Percentiles rank a stretch among this genome's conserved stretches.
Conservation (phyloP, 2,329 filamentous ascomycete genomes). For the Trichoderma sp. region DNA sequence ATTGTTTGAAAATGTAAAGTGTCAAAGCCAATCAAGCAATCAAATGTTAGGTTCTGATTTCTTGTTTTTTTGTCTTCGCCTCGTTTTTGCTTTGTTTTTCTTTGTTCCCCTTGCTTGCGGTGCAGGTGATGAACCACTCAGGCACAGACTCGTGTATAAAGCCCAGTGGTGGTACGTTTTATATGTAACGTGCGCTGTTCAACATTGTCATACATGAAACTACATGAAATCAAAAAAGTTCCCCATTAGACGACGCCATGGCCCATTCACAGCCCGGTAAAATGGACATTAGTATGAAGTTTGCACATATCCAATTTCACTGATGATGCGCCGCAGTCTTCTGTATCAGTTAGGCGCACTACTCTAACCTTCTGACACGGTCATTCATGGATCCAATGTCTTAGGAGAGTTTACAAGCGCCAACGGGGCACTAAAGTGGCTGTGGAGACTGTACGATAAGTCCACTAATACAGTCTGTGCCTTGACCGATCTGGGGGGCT, state of each 20-base stretch:
- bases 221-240: neutral
- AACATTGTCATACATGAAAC: neutral
- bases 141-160: neutral
- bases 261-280: neutral
- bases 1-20: neutral
- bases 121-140: neutral
- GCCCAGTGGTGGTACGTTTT: neutral
- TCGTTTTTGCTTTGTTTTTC: neutral
- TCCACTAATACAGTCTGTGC: too few species aligned
- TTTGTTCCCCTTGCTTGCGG: neutral
- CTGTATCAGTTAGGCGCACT: neutral
- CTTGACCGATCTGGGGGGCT: too few species aligned
- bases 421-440: neutral
- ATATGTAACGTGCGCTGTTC: neutral
- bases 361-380: neutral
- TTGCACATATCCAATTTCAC: neutral
- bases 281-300: neutral
- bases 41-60: neutral
- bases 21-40: neutral
- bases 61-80: neutral
- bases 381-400: neutral
- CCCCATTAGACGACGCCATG: neutral
- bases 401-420: neutral
- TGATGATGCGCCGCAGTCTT: neutral
- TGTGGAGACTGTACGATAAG: neutral